These are phyloP conservation scores for Trametes versicolor DNA, from an alignment of 1,284 basidiomycete species.

Conservation along the genomic window DNA sequence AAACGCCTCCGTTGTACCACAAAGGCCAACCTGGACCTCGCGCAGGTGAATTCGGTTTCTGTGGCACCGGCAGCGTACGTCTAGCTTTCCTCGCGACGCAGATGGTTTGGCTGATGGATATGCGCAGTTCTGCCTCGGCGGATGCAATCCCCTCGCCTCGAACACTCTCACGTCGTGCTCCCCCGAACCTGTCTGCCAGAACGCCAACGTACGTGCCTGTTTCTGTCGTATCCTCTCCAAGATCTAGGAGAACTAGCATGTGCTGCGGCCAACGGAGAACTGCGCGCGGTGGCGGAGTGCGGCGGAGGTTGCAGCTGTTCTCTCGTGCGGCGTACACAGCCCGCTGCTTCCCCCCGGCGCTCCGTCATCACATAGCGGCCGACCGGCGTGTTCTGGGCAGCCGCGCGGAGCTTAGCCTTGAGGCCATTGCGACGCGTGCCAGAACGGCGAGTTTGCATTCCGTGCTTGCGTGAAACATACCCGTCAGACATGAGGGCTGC, in stretches of 20 bases:
- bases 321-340: conserved; percentile 12
- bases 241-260: background rate
- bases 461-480: background rate
- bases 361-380: conserved; percentile 11
- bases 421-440: too few species aligned
- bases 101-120: background rate
- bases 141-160: conserved; percentile 83
- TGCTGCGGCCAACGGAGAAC: background rate
- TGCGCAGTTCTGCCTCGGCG: conserved; percentile 78
- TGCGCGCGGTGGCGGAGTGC: conserved; percentile 8
- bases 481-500: too few species aligned
- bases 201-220: conserved; percentile 57
- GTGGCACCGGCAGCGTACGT: conserved; percentile 63
- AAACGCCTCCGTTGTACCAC: conserved; percentile 8
- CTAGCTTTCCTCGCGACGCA: background rate
- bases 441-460: background rate
- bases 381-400: conserved; percentile 8
- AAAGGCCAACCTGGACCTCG: conserved; percentile 18
- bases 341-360: conserved; percentile 6
- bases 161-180: conserved; percentile 70
- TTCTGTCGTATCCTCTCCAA: background rate
- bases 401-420: background rate
- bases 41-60: conserved; percentile 79
- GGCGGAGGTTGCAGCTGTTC: conserved; percentile 7
- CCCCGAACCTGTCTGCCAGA: conserved; percentile 77